Evolutionary conservation across 495 filamentous ascomycete species (phyloP).

Genomic region (Neurospora sp.): DNA sequence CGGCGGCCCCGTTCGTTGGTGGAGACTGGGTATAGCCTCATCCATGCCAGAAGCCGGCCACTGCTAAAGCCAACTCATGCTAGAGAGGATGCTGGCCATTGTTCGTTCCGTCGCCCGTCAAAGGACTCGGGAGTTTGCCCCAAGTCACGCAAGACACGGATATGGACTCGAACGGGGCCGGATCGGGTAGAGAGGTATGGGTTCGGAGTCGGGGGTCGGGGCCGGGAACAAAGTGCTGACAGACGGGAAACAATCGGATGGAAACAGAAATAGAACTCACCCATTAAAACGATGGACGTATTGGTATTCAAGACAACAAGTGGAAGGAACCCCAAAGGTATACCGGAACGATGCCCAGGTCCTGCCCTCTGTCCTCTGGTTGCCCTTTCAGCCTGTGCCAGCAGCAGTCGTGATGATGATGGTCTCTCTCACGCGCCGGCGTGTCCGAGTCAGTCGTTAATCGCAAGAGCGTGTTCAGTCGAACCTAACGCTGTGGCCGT

Average conservation of each 20-base stretch:
- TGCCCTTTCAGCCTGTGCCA: background rate
- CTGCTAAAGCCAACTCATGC: background rate
- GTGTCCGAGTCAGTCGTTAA: background rate
- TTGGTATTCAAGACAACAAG: background rate
- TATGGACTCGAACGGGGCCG: background rate
- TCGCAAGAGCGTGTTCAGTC: background rate
- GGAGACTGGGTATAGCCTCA: background rate
- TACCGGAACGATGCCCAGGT: background rate
- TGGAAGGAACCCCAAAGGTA: background rate
- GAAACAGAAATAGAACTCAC: background rate
- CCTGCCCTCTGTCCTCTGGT: background rate
- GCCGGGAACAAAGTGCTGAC: conserved; percentile 4
- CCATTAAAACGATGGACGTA: background rate
- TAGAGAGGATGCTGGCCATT: background rate
- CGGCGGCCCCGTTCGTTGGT: background rate
- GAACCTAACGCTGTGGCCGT: background rate
- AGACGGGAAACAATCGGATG: background rate
- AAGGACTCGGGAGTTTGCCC: background rate
- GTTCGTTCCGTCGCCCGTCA: background rate
- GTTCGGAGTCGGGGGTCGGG: background rate
- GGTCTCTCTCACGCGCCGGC: background rate
- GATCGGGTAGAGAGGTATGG: background rate
- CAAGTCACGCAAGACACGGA: background rate
- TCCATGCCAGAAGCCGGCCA: background rate
- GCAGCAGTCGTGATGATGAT: background rate